These are phyloP conservation scores for Aspergillus clavatus DNA, from an alignment of 2,329 filamentous ascomycete genomes.

Conservation along the genomic window DNA sequence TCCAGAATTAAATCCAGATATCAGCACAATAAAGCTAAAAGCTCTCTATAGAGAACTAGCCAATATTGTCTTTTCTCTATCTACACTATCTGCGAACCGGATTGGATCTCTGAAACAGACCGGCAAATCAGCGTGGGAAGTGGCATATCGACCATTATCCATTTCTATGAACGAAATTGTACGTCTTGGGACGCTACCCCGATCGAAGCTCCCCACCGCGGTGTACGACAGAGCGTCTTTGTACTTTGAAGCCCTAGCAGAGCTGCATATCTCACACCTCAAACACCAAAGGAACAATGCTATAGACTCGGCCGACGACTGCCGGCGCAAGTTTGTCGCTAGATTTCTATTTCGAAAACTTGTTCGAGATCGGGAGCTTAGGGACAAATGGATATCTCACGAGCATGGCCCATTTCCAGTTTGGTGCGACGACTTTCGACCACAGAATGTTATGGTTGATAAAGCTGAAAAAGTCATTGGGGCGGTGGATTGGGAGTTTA, in stretches of 20 bases:
- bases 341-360: constrained; percentile 19
- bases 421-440: constrained; percentile 21
- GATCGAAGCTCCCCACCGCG: constrained; percentile 11
- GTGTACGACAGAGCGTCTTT: constrained; percentile 32
- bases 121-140: constrained; percentile 18
- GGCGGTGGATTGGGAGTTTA: constrained; percentile 24
- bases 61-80: constrained; percentile 39
- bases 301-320: constrained; percentile 23
- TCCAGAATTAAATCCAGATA: constrained; percentile 7
- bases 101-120: constrained; percentile 39
- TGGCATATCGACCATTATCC: constrained; percentile 36
- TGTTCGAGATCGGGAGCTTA: constrained; percentile 8
- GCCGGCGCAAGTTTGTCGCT: constrained; percentile 18
- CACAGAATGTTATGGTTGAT: constrained; percentile 14
- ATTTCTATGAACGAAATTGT: constrained; percentile 42
- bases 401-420: constrained; percentile 21
- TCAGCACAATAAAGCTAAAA: constrained; percentile 8
- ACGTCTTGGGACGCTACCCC: constrained; percentile 20
- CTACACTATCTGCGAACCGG: constrained; percentile 26
- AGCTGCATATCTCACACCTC: constrained; percentile 42
- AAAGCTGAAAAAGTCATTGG: constrained; percentile 8
- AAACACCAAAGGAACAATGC: constrained; percentile 38
- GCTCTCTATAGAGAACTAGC: constrained; percentile 39
- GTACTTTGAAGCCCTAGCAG: constrained; percentile 38
- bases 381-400: constrained; percentile 13